A percentile compares a stretch with the other conserved stretches of the same genome.
Evolutionary conservation across 345 rosid species (phyloP).

Genomic region (Kandelia obovata): DNA sequence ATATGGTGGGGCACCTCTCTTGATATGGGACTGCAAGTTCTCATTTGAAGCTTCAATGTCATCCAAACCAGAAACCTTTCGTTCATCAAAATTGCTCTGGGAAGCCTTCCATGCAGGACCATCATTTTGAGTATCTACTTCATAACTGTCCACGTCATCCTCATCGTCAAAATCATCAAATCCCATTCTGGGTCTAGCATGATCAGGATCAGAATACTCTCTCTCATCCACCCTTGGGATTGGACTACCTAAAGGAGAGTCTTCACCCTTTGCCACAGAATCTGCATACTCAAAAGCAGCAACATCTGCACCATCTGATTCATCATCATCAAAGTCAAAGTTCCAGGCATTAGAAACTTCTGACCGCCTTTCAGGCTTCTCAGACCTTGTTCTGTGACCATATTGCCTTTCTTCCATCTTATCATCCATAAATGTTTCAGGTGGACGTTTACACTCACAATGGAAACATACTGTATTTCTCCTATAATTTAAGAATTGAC

Average conservation of each 20-base stretch:
- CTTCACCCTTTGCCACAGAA: slow-evolving; percentile 39
- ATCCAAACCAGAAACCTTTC: slow-evolving; percentile 43
- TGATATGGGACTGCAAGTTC: slow-evolving; percentile 21
- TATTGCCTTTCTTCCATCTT: slow-evolving; percentile 49
- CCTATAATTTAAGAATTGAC: slow-evolving; percentile 92
- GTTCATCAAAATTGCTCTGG: slow-evolving; percentile 42
- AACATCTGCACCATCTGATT: slow-evolving; percentile 97
- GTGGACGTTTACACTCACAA: slow-evolving; percentile 97
- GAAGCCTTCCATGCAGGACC: slow-evolving; percentile 35
- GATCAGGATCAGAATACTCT: slow-evolving; percentile 43
- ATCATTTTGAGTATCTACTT: slow-evolving; percentile 50
- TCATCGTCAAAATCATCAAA: slow-evolving; percentile 94
- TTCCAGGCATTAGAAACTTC: slow-evolving; percentile 92
- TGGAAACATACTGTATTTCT: slow-evolving; percentile 92
- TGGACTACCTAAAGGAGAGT: slow-evolving; percentile 22
- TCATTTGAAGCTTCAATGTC: slow-evolving; percentile 22
- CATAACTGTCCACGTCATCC: slow-evolving; percentile 90
- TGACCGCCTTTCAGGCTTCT: slow-evolving; percentile 39
- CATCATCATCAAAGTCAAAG: slow-evolving; percentile 94
- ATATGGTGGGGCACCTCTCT: slow-evolving; percentile 25
- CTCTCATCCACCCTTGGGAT: slow-evolving; percentile 22
- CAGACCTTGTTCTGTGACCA: slow-evolving; percentile 40
- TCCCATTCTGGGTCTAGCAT: slow-evolving; percentile 45
- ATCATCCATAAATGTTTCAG: slow-evolving; percentile 59
- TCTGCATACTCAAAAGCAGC: slow-evolving; percentile 89